Evolutionary conservation across 768 basidiomycete species (phyloP), one percentile per base, ranked within the genome.

Genomic region (Podaxis sp.): DNA sequence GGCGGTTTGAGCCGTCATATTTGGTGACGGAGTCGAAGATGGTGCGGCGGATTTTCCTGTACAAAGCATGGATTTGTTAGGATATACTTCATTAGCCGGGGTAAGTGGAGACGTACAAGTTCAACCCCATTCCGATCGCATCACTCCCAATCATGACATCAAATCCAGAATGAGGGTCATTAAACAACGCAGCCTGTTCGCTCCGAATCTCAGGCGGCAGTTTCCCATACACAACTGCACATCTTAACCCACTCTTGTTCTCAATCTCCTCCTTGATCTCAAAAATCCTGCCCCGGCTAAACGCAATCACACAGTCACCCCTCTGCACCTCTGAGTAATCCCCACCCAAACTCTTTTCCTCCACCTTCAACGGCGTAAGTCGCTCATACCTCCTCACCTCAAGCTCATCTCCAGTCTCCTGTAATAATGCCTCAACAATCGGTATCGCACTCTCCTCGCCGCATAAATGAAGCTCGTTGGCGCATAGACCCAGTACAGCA

Each of bases 41-140:
- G 54, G 73, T 49, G 2, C 72, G 72, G n/a, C 65, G 66, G 57
- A 70, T 64, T 66, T 65, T 65, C 19, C 64, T 65, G 26, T 8
- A 15, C 15, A 52, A 1, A 19, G 2, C 19, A 0, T 81, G 79
- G 11, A 97, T 79, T 71, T 95, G 92, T 1, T 76, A 70, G 42
- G 79, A 76, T 38, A 69, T 70, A 24, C 22, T 19, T 9, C 11
- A 39, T n/a, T 46, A 57, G 19, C 4, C 5, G 2, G 19, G 28
- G 22, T 13, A 39, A 2, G 17, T 12, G 6, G 22, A 40, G 19
- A 9, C 57, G 52, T 73, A 98, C 97, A 99, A 76, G 71, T 99
- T 99, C 22, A 99, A 81, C 0, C 97, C 97, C 95, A 99, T 96
- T 1, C 97, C 95, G 54, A 98, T 89, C 0, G 95, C 95, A 70